phyloP scores from a whole-genome alignment of 176 grass and related monocot genomes.

The bread wheat (Triticum aestivum) region DNA sequence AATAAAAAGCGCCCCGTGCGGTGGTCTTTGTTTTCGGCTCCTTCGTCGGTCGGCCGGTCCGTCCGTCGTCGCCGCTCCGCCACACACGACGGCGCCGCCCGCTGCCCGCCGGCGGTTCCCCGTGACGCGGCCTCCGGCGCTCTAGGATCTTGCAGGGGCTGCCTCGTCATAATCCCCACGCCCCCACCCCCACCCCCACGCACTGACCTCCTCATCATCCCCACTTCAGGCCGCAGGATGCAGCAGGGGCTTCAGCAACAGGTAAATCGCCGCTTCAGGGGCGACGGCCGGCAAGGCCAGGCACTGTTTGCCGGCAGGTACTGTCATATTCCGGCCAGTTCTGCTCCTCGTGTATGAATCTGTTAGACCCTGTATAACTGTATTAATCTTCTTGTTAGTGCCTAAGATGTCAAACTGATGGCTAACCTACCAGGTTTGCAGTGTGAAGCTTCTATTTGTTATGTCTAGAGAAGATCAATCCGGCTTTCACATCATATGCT shows the following conservation, averaged over 20 bases:
- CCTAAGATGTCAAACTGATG: not conserved
- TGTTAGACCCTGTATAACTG: not conserved
- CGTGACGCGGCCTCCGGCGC: not conserved
- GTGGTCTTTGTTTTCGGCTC: not conserved
- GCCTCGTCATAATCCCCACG: not conserved
- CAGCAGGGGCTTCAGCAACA: not conserved
- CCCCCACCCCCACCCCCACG: not conserved
- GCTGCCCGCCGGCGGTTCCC: not conserved
- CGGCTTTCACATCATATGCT: not conserved
- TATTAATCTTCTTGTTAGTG: not conserved
- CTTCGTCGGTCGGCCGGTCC: not conserved
- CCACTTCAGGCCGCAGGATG: not conserved
- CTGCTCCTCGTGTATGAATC: not conserved
- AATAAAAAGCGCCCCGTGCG: not conserved
- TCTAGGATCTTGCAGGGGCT: not conserved
- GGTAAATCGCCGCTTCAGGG: not conserved
- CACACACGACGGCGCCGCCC: not conserved
- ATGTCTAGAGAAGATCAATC: not conserved
- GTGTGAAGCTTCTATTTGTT: not conserved
- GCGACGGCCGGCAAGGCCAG: not conserved
- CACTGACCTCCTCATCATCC: not conserved
- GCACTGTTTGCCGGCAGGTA: not conserved
- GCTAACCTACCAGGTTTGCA: not conserved
- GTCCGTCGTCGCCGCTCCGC: not conserved
- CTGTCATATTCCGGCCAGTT: not conserved